These are phyloP conservation scores for Craterostigma plantagineum DNA, from an alignment of 257 asterid genomes.

Conservation along the genomic window DNA sequence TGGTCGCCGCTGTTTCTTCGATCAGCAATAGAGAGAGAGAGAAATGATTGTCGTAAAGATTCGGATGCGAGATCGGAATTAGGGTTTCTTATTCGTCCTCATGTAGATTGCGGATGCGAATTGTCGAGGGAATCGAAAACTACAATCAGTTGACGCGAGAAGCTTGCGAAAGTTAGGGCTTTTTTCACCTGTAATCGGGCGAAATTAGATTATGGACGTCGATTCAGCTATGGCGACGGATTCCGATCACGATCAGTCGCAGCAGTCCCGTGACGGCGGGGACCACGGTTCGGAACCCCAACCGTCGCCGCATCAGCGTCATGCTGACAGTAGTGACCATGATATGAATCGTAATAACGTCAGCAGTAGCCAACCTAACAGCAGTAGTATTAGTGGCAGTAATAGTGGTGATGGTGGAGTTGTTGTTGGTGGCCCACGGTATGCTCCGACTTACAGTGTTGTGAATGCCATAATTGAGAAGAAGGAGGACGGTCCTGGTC, in stretches of 20 bases:
- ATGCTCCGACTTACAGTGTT: slow-evolving; percentile 65
- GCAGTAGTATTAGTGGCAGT: slow-evolving; percentile 6
- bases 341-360: slow-evolving; percentile 10
- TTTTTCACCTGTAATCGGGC: no score
- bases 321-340: slow-evolving; percentile 18
- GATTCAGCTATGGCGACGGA: slow-evolving; percentile 62
- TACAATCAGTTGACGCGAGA: no score
- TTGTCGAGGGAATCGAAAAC: slow-evolving; percentile 10
- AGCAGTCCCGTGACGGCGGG: slow-evolving; percentile 16
- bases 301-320: slow-evolving; percentile 20
- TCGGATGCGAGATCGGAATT: no score
- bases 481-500: slow-evolving; percentile 92
- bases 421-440: slow-evolving; percentile 53
- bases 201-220: slow-evolving; percentile 37
- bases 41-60: no score
- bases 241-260: slow-evolving; percentile 46
- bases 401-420: slow-evolving; percentile 13
- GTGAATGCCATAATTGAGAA: slow-evolving; percentile 64
- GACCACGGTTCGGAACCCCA: slow-evolving; percentile 22
- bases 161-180: slow-evolving; percentile 14
- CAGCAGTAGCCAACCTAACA: not conserved
- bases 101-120: slow-evolving; percentile 30
- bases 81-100: no score
- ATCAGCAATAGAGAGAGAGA: no score
- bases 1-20: no score